Base-by-base conservation (phyloP, 371 early-diverging fungal genomes). In the Lichtheimia corymbifera region DNA sequence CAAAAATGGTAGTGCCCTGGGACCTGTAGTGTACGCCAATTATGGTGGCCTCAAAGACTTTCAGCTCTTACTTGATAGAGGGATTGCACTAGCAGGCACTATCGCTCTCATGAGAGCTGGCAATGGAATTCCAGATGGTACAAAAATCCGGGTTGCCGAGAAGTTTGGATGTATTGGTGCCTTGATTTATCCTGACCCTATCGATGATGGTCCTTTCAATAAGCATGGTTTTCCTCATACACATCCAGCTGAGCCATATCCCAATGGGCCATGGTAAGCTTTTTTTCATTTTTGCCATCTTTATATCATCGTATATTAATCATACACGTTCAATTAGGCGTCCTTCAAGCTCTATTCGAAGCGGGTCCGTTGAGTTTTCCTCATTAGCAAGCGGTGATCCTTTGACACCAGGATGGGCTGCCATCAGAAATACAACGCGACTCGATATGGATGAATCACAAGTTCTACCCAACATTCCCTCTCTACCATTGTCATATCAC, bases 81-180 rank as follows among this genome's bases (percentile, higher is more conserved):
- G 86, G 2, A 66, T 89, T 35, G 61, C 70, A 25, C 42, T 86
- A 5, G 66, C 61, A 4, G 86, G 80, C 27, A 72, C 74, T 13
- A 77, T 90, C 55, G 88, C 82, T 15, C 69, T 90, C 22, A 73
- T 88, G 41, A 81, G 88, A 43, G 83, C 86, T 50, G 90, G 89
- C 30, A 88, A 86, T 30, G 66, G 65, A 13, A 59, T 79, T 5
- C 83, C 83, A 61, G 75, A 87, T 49, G 82, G 85, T 47, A 54
- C 86, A 30, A 89, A 90, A 59, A 79, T 90, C 7, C 73, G 79
- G 17, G 82, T 77, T 35, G 90, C 90, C 4, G 82, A 87, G 61
- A 53, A 71, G 1, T 75, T 68, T 56, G 88, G 89, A 0, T 83
- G 84, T 35, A 66, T 71, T 6, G 90, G 85, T 30, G 82, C 82